Percentiles rank a stretch among this genome's conserved stretches.
Evolutionary conservation across 2,329 filamentous ascomycete species (phyloP).

Genomic region (Pestalotiopsis sp.): DNA sequence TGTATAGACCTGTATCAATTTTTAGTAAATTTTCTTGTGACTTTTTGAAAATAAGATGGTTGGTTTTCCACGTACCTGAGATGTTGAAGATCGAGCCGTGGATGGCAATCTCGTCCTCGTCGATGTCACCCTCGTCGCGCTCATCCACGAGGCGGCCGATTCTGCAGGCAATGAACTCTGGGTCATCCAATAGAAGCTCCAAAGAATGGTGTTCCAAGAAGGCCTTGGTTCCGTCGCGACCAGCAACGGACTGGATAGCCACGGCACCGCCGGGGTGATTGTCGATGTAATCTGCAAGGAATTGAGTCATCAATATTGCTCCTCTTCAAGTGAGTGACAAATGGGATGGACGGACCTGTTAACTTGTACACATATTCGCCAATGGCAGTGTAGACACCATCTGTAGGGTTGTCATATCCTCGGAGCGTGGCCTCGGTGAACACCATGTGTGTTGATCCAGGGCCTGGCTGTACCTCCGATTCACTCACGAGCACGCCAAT

Average conservation of each 20-base stretch:
- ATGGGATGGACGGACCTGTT: neutral
- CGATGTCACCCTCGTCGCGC: neutral
- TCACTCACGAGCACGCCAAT: neutral
- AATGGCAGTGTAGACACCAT: neutral
- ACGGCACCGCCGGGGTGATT: neutral
- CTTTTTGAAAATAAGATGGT: neutral
- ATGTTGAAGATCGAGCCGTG: slow-evolving; percentile 1
- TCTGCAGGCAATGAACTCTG: neutral
- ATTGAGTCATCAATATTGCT: neutral
- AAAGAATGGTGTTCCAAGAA: neutral
- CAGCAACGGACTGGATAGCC: neutral
- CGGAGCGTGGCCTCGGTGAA: neutral
- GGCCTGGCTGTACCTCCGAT: neutral
- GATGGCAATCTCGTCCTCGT: neutral
- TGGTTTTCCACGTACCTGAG: neutral
- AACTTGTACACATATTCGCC: neutral
- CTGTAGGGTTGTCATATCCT: neutral
- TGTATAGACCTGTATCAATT: neutral
- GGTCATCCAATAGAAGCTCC: neutral
- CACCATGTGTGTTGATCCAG: neutral
- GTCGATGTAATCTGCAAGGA: neutral
- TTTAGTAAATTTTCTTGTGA: neutral
- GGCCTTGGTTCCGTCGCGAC: neutral
- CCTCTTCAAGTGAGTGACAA: neutral
- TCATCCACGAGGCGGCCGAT: neutral